Conservation (phyloP, 805 yeast species). For the Lachancea cidri region DNA sequence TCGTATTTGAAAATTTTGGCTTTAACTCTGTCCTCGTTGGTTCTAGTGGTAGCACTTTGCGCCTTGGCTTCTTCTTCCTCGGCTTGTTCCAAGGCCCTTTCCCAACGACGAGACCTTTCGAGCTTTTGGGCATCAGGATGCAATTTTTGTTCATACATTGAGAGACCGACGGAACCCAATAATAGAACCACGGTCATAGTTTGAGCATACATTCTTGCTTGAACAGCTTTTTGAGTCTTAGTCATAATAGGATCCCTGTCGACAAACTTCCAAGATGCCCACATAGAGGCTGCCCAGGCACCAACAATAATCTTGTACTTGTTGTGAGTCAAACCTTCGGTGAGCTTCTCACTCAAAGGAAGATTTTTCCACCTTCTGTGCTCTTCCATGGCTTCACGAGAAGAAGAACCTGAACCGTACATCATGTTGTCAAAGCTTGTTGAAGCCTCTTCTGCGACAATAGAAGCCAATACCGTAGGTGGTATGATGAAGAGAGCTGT, state of each 20-base stretch:
- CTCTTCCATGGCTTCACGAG: conserved; percentile 41
- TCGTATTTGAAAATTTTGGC: conserved; percentile 32
- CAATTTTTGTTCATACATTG: conserved; percentile 58
- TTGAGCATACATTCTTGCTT: conserved; percentile 90
- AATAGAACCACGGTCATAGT: conserved; percentile 68
- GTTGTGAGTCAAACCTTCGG: conserved; percentile 46
- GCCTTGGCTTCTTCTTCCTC: conserved; percentile 35
- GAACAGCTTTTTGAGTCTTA: conserved; percentile 73
- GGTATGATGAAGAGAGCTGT: conserved; percentile 69
- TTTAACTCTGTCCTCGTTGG: conserved; percentile 35
- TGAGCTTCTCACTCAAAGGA: conserved; percentile 43
- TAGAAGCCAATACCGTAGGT: conserved; percentile 54
- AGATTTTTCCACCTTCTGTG: conserved; percentile 48
- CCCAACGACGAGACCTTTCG: conserved; percentile 41
- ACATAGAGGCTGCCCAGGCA: conserved; percentile 76
- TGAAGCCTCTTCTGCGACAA: conserved; percentile 69
- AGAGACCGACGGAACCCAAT: conserved; percentile 61
- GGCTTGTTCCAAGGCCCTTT: conserved; percentile 39
- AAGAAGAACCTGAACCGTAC: conserved; percentile 44
- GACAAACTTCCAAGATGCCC: conserved; percentile 71
- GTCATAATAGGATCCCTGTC: conserved; percentile 73
- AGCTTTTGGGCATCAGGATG: conserved; percentile 37
- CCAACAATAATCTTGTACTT: conserved; percentile 65
- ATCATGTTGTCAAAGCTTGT: conserved; percentile 54
- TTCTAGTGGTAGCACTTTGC: conserved; percentile 20